Evolutionary conservation across 2,329 filamentous ascomycete species (phyloP).

Genomic region (Microsporum canis): DNA sequence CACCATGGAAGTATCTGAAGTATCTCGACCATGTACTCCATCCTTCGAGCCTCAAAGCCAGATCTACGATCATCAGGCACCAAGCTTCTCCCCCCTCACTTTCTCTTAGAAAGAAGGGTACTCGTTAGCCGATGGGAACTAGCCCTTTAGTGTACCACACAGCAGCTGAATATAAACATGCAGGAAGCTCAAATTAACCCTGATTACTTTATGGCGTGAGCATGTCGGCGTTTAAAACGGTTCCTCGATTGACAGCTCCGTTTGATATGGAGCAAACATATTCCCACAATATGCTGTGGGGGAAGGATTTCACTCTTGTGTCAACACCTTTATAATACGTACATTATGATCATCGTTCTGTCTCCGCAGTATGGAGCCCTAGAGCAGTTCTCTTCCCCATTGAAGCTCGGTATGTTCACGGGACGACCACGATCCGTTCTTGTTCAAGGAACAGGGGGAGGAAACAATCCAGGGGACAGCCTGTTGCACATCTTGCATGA

Average conservation of each 20-base stretch:
- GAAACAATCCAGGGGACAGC: neutral
- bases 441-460: neutral
- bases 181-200: neutral
- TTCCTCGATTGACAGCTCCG: neutral
- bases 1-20: neutral
- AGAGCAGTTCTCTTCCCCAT: neutral
- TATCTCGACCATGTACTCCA: neutral
- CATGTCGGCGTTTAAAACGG: neutral
- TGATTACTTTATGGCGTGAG: neutral
- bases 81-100: neutral
- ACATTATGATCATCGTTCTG: neutral
- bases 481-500: neutral
- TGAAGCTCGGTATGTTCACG: neutral
- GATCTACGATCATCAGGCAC: conserved; percentile 4
- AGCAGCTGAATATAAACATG: neutral
- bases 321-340: neutral
- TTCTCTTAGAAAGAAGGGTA: neutral
- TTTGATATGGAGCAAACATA: neutral
- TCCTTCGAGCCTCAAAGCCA: neutral
- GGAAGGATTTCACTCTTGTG: neutral
- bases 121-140: neutral
- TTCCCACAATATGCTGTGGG: neutral
- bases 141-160: neutral
- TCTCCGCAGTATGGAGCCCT: neutral
- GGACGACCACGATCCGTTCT: neutral